Base-by-base conservation (phyloP, 2,329 filamentous ascomycete genomes). In the Exophiala sideris region DNA sequence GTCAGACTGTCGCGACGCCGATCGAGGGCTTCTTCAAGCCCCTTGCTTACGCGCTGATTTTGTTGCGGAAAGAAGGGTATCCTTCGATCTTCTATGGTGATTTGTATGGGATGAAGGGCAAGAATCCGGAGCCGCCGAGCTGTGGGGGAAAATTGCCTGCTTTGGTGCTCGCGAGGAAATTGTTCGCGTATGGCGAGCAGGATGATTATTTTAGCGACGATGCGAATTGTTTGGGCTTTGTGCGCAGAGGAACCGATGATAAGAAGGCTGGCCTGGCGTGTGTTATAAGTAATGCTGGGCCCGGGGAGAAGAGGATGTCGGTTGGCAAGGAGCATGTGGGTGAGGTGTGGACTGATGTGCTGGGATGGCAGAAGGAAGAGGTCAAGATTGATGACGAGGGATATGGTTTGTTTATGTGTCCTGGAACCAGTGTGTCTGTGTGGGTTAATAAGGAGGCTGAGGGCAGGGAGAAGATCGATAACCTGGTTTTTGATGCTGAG, bases 1-100 rank as follows among this genome's bases (percentile, higher is more conserved):
- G 62, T 10, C 60, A 63, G 42, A 50, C 58, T n/a, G 60, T 63
- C 24, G 57, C 79, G 61, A 81, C 83, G 0, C 79, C 80, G 1
- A 80, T 90, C 38, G 78, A 82, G 51, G 74, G 77, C 21, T 85
- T 81, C 71, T 87, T 90, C 73, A 88, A 88, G 68, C 79, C 85
- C 0, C 75, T 89, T 12, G 87, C 86, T 10, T 89, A 90, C 67
- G 74, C 85, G 0, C 76, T 90, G 41, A 88, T 89, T 51, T 79
- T 91, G 1, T 80, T 90, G 21, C 79, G 84, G 10, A 18, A 54
- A 18, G 73, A 80, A 33, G 85, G 85, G 12, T 78, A 83, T 34
- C 86, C 86, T 0, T 88, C 83, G 62, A 72, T 88, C 34, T 89
- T 89, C 67, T 89, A 84, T 65, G 84, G 85, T 20, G 85, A 89